Base-by-base conservation (phyloP, 768 basidiomycete species). In the Russula brevipes region DNA sequence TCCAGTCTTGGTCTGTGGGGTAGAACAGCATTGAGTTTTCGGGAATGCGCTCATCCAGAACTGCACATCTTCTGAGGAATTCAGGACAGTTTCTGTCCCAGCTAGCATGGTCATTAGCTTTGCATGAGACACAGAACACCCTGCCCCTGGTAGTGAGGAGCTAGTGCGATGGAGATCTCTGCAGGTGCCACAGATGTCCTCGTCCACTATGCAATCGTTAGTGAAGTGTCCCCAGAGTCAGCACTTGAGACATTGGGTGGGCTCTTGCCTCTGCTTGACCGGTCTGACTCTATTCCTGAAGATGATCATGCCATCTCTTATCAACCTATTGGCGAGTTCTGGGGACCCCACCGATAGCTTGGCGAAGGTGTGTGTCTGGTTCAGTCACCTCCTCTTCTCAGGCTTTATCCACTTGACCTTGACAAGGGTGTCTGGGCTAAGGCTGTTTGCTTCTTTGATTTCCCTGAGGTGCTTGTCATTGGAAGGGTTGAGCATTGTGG, bases 1-100 rank as follows among this genome's bases (percentile, higher is more conserved):
- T 71, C 66, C 68, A 70, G 0, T 47, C n/a, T 17, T 71, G 65
- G 0, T 64, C 55, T 0, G 60, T 71, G 0, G 67, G 69, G 60
- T 60, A 72, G 57, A 61, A 71, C 0, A 47, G 66, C 59, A 70
- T 60, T 0, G 3, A 1, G 12, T 71, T 71, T 51, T 71, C 68
- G 0, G 64, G 67, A 17, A 39, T 45, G 8, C 57, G 9, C 4
- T 45, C 19, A 35, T 70, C 53, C 2, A 68, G 10, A 5, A 10
- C 12, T 0, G 36, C 17, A 17, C 64, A 56, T 9, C 50, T 46
- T 3, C 46, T 19, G 7, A 24, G 5, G n/a, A 45, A 46, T 10
- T 46, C 46, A 1, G 8, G 46, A 66, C 69, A 69, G 9, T 39
- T 7, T 6, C 64, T n/a, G 38, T 10, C 10, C 12, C 54, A 57